Evolutionary conservation across 176 grass and related monocot genomes (phyloP).

Genomic region (Paspalum vaginatum): DNA sequence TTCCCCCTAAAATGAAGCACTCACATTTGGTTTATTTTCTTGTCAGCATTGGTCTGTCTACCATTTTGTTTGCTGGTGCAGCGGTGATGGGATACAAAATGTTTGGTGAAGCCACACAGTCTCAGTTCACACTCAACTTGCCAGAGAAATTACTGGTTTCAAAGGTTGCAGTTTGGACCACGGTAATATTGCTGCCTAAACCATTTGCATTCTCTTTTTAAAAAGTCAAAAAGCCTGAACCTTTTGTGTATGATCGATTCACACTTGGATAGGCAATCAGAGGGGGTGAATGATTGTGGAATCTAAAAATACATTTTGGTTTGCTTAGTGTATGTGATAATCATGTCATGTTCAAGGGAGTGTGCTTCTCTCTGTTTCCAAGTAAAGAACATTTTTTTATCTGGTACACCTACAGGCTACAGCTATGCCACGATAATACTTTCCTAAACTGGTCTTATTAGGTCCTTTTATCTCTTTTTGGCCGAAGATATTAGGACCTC

Average conservation of each 20-base stretch:
- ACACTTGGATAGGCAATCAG: too few relatives aligned
- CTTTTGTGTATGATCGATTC: too few relatives aligned
- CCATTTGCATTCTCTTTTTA: not conserved
- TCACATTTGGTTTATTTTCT: constrained; percentile 31
- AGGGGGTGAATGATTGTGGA: too few relatives aligned
- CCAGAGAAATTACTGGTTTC: constrained; percentile 79
- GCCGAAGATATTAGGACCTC: not conserved
- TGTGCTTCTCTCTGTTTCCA: not conserved
- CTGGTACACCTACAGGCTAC: not conserved
- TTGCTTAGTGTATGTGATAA: not conserved
- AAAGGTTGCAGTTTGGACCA: constrained; percentile 89
- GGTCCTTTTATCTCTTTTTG: not conserved
- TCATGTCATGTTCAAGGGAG: not conserved
- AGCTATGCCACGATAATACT: not conserved
- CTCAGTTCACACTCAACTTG: constrained; percentile 92
- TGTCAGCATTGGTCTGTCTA: constrained; percentile 71
- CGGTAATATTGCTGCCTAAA: constrained; percentile 48
- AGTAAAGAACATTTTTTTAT: not conserved
- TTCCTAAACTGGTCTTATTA: not conserved
- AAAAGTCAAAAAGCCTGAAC: not conserved
- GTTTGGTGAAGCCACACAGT: constrained; percentile 82
- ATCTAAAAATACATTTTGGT: too few relatives aligned
- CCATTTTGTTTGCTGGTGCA: constrained; percentile 63
- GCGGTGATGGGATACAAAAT: constrained; percentile 80
- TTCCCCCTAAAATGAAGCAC: not conserved